phyloP scores from a whole-genome alignment of 306 rosid genomes.

The Urtica urens region DNA sequence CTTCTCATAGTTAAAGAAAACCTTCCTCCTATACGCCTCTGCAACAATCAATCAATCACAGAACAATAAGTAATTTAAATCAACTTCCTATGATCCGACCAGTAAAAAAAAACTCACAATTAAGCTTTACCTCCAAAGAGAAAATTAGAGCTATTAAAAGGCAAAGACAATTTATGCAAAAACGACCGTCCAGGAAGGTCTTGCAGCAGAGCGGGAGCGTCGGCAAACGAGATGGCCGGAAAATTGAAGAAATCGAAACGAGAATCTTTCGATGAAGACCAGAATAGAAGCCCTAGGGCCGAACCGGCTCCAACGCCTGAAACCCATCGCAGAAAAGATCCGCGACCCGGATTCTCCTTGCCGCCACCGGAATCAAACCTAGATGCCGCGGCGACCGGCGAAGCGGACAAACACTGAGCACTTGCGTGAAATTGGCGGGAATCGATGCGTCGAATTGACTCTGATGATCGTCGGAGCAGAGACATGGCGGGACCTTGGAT shows the following conservation, averaged over 20 bases:
- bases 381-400: conserved; percentile 13
- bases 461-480: conserved; percentile 13
- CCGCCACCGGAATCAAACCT: background rate
- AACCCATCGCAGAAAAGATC: conserved; percentile 24
- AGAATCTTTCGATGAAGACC: conserved; percentile 17
- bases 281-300: conserved; percentile 42
- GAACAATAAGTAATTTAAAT: background rate
- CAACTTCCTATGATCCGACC: background rate
- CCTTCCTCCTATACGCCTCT: conserved; percentile 73
- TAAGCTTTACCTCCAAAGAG: conserved; percentile 42
- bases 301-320: conserved; percentile 32
- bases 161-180: conserved; percentile 37
- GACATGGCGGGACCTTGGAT: conserved; percentile 22
- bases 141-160: conserved; percentile 22
- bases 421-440: conserved; percentile 15
- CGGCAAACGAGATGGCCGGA: conserved; percentile 18
- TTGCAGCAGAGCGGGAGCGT: conserved; percentile 16
- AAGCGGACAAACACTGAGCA: background rate
- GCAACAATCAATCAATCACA: no score
- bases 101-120: background rate
- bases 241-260: conserved; percentile 7
- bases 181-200: conserved; percentile 14
- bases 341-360: no score
- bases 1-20: conserved; percentile 89
- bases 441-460: conserved; percentile 18